Conservation (phyloP, 2,329 filamentous ascomycete species). For the Aureobasidium sp. region DNA sequence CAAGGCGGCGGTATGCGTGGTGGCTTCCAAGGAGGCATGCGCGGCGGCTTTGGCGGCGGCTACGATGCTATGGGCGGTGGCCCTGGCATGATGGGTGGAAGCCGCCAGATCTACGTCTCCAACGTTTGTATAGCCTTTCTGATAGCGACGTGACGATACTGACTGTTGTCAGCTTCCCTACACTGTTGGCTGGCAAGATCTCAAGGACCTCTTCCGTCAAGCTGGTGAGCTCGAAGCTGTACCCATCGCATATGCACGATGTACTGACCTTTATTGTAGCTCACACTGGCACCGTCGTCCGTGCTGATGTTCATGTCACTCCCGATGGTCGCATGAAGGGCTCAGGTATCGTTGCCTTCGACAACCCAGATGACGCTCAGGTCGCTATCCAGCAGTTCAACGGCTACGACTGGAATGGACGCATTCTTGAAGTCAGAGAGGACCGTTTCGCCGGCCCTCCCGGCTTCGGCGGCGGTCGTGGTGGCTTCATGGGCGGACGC, state of each 20-base stretch:
- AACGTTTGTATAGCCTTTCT: conserved; percentile 67
- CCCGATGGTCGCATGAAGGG: conserved; percentile 92
- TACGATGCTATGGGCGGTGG: conserved; percentile 42
- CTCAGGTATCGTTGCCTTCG: conserved; percentile 94
- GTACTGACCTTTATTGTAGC: conserved; percentile 26
- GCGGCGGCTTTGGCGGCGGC: conserved; percentile 45
- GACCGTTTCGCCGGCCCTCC: conserved; percentile 74
- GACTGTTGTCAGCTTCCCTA: conserved; percentile 69
- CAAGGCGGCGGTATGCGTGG: conserved; percentile 43
- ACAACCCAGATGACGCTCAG: conserved; percentile 86
- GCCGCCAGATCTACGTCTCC: conserved; percentile 91
- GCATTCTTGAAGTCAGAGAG: conserved; percentile 86
- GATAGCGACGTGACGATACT: conserved; percentile 21
- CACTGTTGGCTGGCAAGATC: conserved; percentile 96
- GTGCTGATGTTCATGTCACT: conserved; percentile 88
- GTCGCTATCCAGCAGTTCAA: conserved; percentile 98
- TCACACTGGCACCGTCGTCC: conserved; percentile 69
- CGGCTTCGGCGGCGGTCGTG: conserved; percentile 33
- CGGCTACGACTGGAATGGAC: conserved; percentile 97
- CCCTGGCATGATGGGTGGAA: conserved; percentile 50
- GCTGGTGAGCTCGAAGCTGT: conserved; percentile 64
- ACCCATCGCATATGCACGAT: neutral
- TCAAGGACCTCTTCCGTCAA: conserved; percentile 98
- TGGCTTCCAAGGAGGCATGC: conserved; percentile 43
- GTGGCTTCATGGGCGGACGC: conserved; percentile 34